Evolutionary conservation across 495 filamentous ascomycete genomes (phyloP).

Genomic region (Neurospora sp.): DNA sequence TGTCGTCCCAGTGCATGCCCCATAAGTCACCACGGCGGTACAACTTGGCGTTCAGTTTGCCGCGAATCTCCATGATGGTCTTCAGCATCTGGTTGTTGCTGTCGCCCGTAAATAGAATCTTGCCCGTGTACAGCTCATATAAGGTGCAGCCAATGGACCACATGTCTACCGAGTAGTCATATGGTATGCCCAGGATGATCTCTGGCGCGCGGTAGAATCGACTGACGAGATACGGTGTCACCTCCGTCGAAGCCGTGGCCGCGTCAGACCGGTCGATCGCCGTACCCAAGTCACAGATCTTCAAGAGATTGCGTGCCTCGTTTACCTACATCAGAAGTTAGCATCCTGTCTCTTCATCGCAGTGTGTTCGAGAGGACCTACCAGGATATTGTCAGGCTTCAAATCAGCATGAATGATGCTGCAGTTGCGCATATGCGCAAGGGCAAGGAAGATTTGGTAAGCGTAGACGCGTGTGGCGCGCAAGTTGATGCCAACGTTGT

Average conservation of each 20-base stretch:
- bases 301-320: conserved; percentile 72
- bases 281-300: conserved; percentile 92
- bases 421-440: conserved; percentile 78
- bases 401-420: conserved; percentile 91
- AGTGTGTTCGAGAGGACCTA: conserved; percentile 15
- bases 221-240: conserved; percentile 88
- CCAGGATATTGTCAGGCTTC: conserved; percentile 94
- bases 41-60: conserved; percentile 81
- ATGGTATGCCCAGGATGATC: conserved; percentile 90
- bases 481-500: conserved; percentile 82
- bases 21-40: conserved; percentile 68
- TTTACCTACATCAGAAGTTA: conserved; percentile 47
- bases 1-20: conserved; percentile 73
- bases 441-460: conserved; percentile 84
- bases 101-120: conserved; percentile 88
- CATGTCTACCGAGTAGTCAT: conserved; percentile 89
- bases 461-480: conserved; percentile 79
- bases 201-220: conserved; percentile 96
- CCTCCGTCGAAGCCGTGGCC: conserved; percentile 57
- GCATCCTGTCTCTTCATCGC: not conserved
- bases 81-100: conserved; percentile 98
- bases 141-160: conserved; percentile 97
- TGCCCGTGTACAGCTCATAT: conserved; percentile 94
- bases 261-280: conserved; percentile 77
- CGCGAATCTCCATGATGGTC: conserved; percentile 90